Conservation (phyloP, 1,284 basidiomycete genomes). For the Cutaneotrichosporon cyanovorans region DNA sequence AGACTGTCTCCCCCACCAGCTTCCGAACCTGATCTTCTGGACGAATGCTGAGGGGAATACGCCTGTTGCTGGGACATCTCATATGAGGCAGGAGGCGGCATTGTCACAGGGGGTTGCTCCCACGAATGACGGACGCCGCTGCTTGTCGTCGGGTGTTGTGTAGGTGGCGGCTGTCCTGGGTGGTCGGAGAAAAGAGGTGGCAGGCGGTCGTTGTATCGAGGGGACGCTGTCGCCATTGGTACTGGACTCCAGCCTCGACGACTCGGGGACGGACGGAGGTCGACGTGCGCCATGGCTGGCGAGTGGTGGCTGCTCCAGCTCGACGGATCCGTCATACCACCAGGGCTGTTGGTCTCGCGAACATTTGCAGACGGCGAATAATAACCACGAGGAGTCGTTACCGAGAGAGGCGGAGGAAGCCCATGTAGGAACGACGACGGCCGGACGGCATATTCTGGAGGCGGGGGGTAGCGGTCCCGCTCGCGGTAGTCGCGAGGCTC, state of each 20-base stretch:
- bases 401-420: constrained; percentile 15
- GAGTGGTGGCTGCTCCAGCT: not conserved
- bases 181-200: constrained; percentile 17
- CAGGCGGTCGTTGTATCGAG: constrained; percentile 12
- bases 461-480: constrained; percentile 5
- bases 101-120: not conserved
- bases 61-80: too few species aligned
- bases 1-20: too few species aligned
- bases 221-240: not conserved
- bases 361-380: constrained; percentile 13
- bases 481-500: constrained; percentile 12
- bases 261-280: not conserved
- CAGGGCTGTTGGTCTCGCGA: constrained; percentile 5
- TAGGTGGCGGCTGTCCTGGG: not conserved
- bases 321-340: too few species aligned
- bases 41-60: too few species aligned
- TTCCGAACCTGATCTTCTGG: too few species aligned
- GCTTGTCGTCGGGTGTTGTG: too few species aligned
- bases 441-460: not conserved
- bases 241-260: constrained; percentile 5
- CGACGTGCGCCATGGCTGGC: not conserved
- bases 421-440: constrained; percentile 16
- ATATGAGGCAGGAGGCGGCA: not conserved
- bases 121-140: constrained; percentile 1
- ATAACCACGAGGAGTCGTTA: constrained; percentile 10